Percentiles rank a stretch among this genome's conserved stretches.
Evolutionary conservation across 768 basidiomycete species (phyloP).

Genomic region (Agrocybe praecox): DNA sequence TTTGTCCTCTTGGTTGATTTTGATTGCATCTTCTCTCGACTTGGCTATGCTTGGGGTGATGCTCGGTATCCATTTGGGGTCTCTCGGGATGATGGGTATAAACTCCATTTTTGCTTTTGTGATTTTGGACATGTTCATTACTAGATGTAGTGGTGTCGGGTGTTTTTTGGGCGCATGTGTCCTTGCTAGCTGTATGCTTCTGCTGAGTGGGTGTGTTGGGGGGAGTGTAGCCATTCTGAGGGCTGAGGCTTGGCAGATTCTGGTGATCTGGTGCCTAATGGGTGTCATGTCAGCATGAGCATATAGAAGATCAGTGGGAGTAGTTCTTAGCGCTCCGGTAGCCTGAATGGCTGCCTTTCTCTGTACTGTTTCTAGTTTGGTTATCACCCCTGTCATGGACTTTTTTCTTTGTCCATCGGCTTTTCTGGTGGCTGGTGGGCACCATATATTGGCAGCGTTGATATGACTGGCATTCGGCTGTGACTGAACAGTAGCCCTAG

Average conservation of each 20-base stretch:
- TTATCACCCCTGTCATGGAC: constrained; percentile 2
- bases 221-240: constrained; percentile 19
- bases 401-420: neutral
- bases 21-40: neutral
- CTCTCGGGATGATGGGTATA: constrained; percentile 1
- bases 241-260: constrained; percentile 9
- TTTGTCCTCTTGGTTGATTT: neutral
- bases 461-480: too few species aligned
- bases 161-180: constrained; percentile 10
- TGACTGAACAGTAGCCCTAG: too few species aligned
- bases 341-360: constrained; percentile 7
- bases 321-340: constrained; percentile 13
- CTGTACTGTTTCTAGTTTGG: constrained; percentile 9
- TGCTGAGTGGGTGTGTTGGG: constrained; percentile 14
- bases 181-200: neutral
- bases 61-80: constrained; percentile 1
- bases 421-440: constrained; percentile 3
- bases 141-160: constrained; percentile 21
- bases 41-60: neutral
- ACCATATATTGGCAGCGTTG: constrained; percentile 28
- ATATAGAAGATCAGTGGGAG: constrained; percentile 8
- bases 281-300: constrained; percentile 16
- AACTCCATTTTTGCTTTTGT: constrained; percentile 12
- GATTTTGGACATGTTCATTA: constrained; percentile 12
- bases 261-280: constrained; percentile 5